Base-by-base conservation (phyloP, 352 stramenopile species). In the Pythium coloratum region DNA sequence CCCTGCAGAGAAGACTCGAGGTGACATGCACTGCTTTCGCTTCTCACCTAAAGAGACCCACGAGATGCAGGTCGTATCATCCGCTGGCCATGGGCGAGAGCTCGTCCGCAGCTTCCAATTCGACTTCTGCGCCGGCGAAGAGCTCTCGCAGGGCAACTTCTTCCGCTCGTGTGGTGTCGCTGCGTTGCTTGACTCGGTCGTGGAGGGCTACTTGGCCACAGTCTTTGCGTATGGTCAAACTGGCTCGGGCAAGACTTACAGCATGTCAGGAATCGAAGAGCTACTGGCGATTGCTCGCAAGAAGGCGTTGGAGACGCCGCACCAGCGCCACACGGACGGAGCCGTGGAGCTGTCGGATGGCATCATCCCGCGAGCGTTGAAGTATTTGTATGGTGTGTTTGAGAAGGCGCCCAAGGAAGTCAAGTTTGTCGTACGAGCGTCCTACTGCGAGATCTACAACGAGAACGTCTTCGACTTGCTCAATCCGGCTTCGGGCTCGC, bases 201-300 rank as follows among this genome's bases (percentile, higher is more conserved):
- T 81, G 9, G 75, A 94, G 51, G 86, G 86, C 0, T 94, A 91
- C 66, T 60, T 91, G 78, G 78, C 92, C 14, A 98, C 95, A 1
- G 92, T 98, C 59, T 90, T 98, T 66, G 94, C 95, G 1, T 98
- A 98, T 70, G 95, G 96, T 1, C 95, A 98, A 70, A 98, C 95
- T 0, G 93, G 94, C 16, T 92, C 84, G 0, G 84, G 86, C 9
- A 95, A 95, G 59, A 93, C 86, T 0, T 94, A 90, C 59, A 92
- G 79, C 56, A 92, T 94, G 86, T 92, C 82, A 10, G 86, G 86
- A 10, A 78, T 89, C 13, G 82, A 92, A 26, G 82, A 94, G 64
- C 70, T 88, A 8, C 62, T 91, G 9, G 69, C 73, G n/a, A 62
- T 63, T 13, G 72, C 66, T 5, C 60, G 67, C 12, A 76, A 64